Base-by-base conservation (phyloP, 2,329 filamentous ascomycete genomes). In the Nakataea oryzae region DNA sequence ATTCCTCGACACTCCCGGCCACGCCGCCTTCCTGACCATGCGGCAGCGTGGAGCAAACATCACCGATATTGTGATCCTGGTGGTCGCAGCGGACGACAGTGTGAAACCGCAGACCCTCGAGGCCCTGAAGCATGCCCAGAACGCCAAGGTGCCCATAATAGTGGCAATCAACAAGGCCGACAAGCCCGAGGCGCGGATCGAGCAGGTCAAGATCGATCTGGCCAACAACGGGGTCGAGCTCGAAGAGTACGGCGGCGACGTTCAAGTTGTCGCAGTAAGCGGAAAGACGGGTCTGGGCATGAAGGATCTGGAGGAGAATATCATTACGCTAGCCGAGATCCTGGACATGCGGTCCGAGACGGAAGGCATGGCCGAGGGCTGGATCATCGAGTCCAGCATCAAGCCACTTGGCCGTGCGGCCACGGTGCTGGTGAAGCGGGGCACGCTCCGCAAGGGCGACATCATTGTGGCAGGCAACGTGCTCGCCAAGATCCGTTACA, bases 91-190 rank as follows among this genome's bases (percentile, higher is more conserved):
- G 11, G 95, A 99, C 72, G 96, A 99, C 72, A 95, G 92, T 71
- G 93, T 99, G 68, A 99, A 95, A 79, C 95, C 95, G 3, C 95
- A 99, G 71, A 99, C 96, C 0, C 79, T 97, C 2, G 95, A 99
- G 77, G 95, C 95, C 7, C 86, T 99, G 71, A 97, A 96, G 74
- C 95, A 99, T 72, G 93, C 95, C 9, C 89, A 88, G 62, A 81
- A 84, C 32, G 91, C 95, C 60, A 88, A 89, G 64, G 95, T 97
- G 0, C 93, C 95, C 6, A 93, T 99, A 59, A 96, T 99, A 63
- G 95, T 99, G 60, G 96, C 96, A 21, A 93, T 97, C 76, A 99
- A 95, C 79, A 99, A 99, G 76, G 85, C 96, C 60, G 95, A 99
- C 76, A 96, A 95, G 75, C 86, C 89, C 64, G 88, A 90, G 64